phyloP scores from a whole-genome alignment of 2,329 filamentous ascomycete species.

The Paraphoma chrysanthemicola region DNA sequence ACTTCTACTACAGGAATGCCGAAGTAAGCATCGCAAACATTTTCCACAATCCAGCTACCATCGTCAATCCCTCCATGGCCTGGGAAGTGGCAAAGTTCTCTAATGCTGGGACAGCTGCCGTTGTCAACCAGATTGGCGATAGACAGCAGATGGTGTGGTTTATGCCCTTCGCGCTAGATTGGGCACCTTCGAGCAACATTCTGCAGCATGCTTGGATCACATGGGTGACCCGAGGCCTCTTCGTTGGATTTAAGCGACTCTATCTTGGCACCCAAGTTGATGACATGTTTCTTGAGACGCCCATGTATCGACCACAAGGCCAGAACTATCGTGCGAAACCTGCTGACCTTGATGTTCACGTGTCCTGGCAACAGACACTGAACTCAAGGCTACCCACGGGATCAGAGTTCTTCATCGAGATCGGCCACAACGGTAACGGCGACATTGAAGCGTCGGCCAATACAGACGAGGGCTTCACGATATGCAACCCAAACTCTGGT shows the following conservation, averaged over 20 bases:
- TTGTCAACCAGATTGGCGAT: conserved; percentile 65
- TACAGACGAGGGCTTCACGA: conserved; percentile 21
- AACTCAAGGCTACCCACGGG: conserved; percentile 42
- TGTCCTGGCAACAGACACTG: conserved; percentile 37
- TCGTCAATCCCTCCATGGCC: conserved; percentile 62
- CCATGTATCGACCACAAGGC: conserved; percentile 53
- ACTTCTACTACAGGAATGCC: conserved; percentile 22
- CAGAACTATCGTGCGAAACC: conserved; percentile 57
- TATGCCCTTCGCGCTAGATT: conserved; percentile 60
- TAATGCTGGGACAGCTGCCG: conserved; percentile 60
- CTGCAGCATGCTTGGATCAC: conserved; percentile 69
- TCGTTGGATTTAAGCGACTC: conserved; percentile 63
- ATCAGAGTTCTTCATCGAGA: conserved; percentile 46
- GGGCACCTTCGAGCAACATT: conserved; percentile 63
- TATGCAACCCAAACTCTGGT: conserved; percentile 40
- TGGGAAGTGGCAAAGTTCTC: conserved; percentile 57
- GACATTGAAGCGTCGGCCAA: conserved; percentile 45
- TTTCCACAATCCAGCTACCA: conserved; percentile 65
- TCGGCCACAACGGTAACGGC: conserved; percentile 49
- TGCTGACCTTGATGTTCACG: conserved; percentile 37
- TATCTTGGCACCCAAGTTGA: conserved; percentile 66
- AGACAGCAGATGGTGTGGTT: conserved; percentile 70
- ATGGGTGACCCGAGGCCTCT: conserved; percentile 67
- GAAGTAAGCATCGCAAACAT: conserved; percentile 49
- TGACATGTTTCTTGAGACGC: conserved; percentile 64